Evolutionary conservation across 305 asterid genomes (phyloP).

Genomic region (Rubia tinctorum): DNA sequence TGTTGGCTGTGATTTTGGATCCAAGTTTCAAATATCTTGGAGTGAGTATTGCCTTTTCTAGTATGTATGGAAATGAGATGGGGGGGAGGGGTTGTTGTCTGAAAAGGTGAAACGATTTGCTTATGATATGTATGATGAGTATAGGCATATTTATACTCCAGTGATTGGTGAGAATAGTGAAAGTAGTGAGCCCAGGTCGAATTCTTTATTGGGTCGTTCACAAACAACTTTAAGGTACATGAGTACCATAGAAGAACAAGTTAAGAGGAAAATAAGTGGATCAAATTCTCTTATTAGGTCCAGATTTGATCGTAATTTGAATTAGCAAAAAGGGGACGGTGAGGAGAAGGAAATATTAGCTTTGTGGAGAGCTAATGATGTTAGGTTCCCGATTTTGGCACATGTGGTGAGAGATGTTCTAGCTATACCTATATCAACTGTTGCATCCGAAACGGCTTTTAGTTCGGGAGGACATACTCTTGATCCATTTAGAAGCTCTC

Average conservation of each 20-base stretch:
- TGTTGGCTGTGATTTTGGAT: neutral
- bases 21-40: neutral
- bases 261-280: neutral
- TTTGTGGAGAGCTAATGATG: neutral
- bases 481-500: neutral
- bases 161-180: neutral
- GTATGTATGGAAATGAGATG: neutral
- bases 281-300: too few relatives aligned
- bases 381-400: neutral
- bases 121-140: neutral
- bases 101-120: neutral
- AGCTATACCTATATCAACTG: neutral
- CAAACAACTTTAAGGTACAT: neutral
- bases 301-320: too few relatives aligned
- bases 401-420: neutral
- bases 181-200: neutral
- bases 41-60: too few relatives aligned
- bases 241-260: neutral
- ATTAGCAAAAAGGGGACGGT: neutral
- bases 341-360: neutral
- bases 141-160: neutral
- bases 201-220: neutral
- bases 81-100: neutral
- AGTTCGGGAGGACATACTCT: neutral
- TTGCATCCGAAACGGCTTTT: neutral